These are phyloP conservation scores for Hypoxylon perforatum DNA, from an alignment of 495 filamentous ascomycete genomes.

Conservation along the genomic window DNA sequence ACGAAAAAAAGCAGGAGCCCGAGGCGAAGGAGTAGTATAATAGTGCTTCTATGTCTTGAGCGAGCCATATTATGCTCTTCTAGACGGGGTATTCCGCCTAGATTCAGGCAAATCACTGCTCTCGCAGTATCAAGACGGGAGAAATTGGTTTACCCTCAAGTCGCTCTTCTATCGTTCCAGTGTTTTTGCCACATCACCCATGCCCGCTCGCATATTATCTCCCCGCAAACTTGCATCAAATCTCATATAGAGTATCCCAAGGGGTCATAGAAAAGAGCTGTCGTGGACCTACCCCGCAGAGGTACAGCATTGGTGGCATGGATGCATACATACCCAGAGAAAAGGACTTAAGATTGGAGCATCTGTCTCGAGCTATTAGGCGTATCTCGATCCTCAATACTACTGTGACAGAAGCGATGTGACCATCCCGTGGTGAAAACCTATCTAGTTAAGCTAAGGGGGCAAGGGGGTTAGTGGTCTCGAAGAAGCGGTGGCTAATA, in stretches of 20 bases:
- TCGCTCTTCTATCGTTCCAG: slow-evolving; percentile 4
- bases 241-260: slow-evolving; percentile 16
- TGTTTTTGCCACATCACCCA: slow-evolving; percentile 18
- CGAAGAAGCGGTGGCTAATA: not conserved
- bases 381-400: slow-evolving; percentile 19
- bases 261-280: slow-evolving; percentile 2
- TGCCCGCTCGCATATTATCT: not conserved
- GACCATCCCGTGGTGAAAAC: slow-evolving; percentile 5
- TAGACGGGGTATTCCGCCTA: not conserved
- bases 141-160: slow-evolving; percentile 2
- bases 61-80: slow-evolving; percentile 14
- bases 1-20: slow-evolving; percentile 13
- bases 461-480: not conserved
- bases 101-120: slow-evolving; percentile 10
- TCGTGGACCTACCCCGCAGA: slow-evolving; percentile 21
- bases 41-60: slow-evolving; percentile 13
- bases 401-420: slow-evolving; percentile 22
- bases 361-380: slow-evolving; percentile 1
- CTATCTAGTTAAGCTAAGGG: not conserved
- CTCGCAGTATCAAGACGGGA: slow-evolving; percentile 1
- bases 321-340: slow-evolving; percentile 17
- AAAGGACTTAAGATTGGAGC: slow-evolving; percentile 10
- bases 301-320: not conserved
- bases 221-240: slow-evolving; percentile 9
- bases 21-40: slow-evolving; percentile 25